These are phyloP conservation scores for Aspergillus sp. DNA, from an alignment of 2,329 filamentous ascomycete species.

Conservation along the genomic window DNA sequence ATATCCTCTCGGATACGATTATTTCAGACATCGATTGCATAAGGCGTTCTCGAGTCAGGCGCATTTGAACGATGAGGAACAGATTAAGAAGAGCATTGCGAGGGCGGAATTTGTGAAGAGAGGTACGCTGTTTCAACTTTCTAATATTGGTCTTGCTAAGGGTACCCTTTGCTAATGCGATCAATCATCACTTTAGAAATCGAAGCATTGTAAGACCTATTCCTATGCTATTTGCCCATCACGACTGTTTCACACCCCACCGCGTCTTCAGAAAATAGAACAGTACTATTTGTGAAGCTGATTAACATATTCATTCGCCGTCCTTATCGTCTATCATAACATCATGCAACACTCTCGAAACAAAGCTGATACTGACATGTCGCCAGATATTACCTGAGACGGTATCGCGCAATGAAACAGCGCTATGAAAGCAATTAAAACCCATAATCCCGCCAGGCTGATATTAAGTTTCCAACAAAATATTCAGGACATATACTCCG, in stretches of 20 bases:
- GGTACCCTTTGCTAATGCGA: neutral
- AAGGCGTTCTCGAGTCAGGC: conserved; percentile 76
- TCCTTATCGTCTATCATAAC: conserved; percentile 3
- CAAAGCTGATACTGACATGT: conserved; percentile 17
- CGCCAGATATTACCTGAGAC: conserved; percentile 79
- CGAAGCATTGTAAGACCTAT: conserved; percentile 68
- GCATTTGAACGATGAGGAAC: conserved; percentile 60
- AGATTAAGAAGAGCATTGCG: conserved; percentile 69
- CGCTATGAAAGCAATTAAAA: conserved; percentile 56
- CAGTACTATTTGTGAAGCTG: neutral
- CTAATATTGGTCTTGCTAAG: neutral
- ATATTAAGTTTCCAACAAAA: conserved; percentile 3
- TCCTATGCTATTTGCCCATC: neutral
- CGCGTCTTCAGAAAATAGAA: neutral
- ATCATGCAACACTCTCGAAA: conserved; percentile 2
- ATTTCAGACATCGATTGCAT: conserved; percentile 75
- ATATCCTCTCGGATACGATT: conserved; percentile 77
- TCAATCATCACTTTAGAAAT: conserved; percentile 58
- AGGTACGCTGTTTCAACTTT: conserved; percentile 45
- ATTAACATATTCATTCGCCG: neutral
- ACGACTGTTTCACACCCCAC: neutral
- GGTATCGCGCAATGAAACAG: conserved; percentile 77
- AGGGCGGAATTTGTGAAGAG: conserved; percentile 86
- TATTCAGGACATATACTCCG: conserved; percentile 15
- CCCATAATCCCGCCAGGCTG: conserved; percentile 6